Conservation (phyloP, 2,329 filamentous ascomycete species). For the Trichoderma sp. region DNA sequence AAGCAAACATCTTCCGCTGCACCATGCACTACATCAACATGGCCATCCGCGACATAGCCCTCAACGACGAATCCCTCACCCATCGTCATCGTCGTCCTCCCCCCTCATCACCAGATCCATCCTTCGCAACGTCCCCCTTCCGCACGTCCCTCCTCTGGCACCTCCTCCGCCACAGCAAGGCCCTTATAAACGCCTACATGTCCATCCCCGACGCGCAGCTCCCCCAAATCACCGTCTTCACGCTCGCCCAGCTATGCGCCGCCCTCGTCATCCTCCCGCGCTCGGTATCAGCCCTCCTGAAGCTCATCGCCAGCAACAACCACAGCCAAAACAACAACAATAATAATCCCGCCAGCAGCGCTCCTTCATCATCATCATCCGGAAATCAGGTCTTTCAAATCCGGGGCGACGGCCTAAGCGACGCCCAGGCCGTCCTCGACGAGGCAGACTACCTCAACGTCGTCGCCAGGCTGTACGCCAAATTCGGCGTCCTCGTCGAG, state of each 20-base stretch:
- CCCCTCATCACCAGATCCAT: background rate
- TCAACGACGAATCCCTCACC: conserved; percentile 3
- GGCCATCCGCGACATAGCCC: conserved; percentile 14
- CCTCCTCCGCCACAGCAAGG: conserved; percentile 22
- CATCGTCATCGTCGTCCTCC: background rate
- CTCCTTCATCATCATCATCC: no score
- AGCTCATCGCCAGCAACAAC: background rate
- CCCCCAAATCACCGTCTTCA: conserved; percentile 17
- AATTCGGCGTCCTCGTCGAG: conserved; percentile 3
- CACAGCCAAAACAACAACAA: background rate
- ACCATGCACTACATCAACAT: conserved; percentile 26
- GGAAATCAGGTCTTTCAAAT: background rate
- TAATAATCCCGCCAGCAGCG: no score
- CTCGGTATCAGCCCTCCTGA: conserved; percentile 20
- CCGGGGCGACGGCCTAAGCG: conserved; percentile 2
- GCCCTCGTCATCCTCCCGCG: conserved; percentile 6
- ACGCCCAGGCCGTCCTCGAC: conserved; percentile 22
- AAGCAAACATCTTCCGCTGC: conserved; percentile 11
- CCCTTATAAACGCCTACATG: conserved; percentile 15
- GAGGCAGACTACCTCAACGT: conserved; percentile 24
- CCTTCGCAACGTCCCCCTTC: background rate
- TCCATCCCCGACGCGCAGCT: conserved; percentile 21
- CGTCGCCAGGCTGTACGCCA: conserved; percentile 17
- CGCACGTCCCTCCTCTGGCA: conserved; percentile 26
- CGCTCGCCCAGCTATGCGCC: conserved; percentile 22